Evolutionary conservation across 345 rosid genomes (phyloP), one percentile per base, ranked within the genome.

Genomic region (Populus alba): DNA sequence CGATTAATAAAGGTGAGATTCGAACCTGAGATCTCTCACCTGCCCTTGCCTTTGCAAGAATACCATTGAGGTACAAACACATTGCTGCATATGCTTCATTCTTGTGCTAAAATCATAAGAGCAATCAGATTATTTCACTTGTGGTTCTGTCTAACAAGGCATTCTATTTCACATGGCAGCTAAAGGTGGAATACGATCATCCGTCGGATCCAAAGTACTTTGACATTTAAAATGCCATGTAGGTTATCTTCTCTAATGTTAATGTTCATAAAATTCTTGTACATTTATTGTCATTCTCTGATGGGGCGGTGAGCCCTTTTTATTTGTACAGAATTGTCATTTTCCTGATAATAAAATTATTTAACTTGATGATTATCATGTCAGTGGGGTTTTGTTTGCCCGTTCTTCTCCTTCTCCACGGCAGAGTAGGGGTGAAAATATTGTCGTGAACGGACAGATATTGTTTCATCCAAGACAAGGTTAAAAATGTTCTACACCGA

Each of bases 181-280:
- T 74, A 13, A 41, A 75, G 49, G 82, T 79, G 68, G 82, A 74
- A 47, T 79, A 79, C 69, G 75, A 79, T 61, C 47, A 79, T 74
- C 82, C 82, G 27, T 79, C 78, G 23, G 65, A 79, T 35, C 82
- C 82, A 6, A 79, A 61, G 75, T 79, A 79, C 66, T 79, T 79
- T 49, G 82, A 79, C 70, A 68, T 79, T 17, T 79, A 74, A 43
- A 23, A 47, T 69, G 55, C 75, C 55, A 72, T 37, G 69, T 33
- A n/a, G 67, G n/a, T 59, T 35, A 29, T 49, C 47, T 43, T 38
- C 73, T 41, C 23, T 10, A 53, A 65, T 5, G 71, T 51, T 57
- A 53, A 65, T 18, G 71, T 41, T 72, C 61, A 39, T 67, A 71
- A 55, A 7, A 73, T 20, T 68, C 53, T 74, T 84, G 86, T 83